A percentile compares a stretch with the other conserved stretches of the same genome.
Evolutionary conservation across 352 stramenopile species (phyloP).

Genomic region (Phytophthora fragariaefolia): DNA sequence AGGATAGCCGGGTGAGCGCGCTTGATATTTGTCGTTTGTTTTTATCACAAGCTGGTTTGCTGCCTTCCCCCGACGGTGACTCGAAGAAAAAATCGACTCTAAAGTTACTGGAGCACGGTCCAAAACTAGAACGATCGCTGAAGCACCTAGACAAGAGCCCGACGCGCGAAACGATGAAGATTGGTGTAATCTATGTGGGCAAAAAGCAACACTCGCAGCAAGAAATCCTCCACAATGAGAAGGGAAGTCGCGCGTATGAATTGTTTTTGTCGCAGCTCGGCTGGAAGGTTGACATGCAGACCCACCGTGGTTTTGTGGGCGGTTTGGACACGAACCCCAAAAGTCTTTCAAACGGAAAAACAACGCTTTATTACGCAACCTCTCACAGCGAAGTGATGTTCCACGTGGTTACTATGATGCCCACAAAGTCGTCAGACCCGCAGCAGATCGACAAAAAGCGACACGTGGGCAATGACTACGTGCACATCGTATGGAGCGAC

Average conservation of each 20-base stretch:
- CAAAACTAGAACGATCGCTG: constrained; percentile 81
- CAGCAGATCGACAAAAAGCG: constrained; percentile 92
- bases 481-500: constrained; percentile 89
- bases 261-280: constrained; percentile 77
- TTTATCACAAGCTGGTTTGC: constrained; percentile 72
- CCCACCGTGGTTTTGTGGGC: constrained; percentile 76
- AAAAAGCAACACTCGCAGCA: constrained; percentile 77
- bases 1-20: constrained; percentile 60
- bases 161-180: constrained; percentile 91
- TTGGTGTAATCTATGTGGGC: constrained; percentile 88
- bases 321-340: constrained; percentile 83
- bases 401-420: constrained; percentile 90
- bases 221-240: constrained; percentile 82
- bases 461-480: constrained; percentile 89
- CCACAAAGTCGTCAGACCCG: constrained; percentile 73
- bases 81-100: constrained; percentile 59
- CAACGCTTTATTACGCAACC: constrained; percentile 83
- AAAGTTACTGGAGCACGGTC: constrained; percentile 73
- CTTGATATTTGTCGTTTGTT: constrained; percentile 87
- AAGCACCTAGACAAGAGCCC: constrained; percentile 88
- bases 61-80: constrained; percentile 71
- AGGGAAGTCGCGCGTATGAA: constrained; percentile 69
- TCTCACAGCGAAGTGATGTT: constrained; percentile 89
- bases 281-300: constrained; percentile 76
- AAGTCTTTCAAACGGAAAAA: constrained; percentile 77